Evolutionary conservation across 805 yeast genomes (phyloP), one percentile per base, ranked within the genome.

Genomic region (Kodamaea hsintzibuensis): DNA sequence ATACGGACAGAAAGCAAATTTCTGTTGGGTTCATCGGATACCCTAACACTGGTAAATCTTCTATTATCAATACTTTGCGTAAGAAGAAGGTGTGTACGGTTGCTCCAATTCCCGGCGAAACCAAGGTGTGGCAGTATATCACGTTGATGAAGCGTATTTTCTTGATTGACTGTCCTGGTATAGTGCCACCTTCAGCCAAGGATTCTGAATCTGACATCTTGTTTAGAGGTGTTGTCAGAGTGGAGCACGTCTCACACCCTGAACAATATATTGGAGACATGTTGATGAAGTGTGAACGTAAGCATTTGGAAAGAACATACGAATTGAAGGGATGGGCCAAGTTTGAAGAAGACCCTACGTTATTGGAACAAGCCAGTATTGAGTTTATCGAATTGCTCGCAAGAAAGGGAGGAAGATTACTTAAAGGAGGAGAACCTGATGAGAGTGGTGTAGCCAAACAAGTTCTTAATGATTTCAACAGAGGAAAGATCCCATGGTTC

Each of bases 401-500:
- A 1, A 84, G 96, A 69, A 95, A 95, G 71, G 89, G 84, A 51
- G 99, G 99, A 57, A 84, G 97, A 70, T 79, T 93, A 61, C 74
- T 95, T 61, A 93, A 93, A 72, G 99, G 99, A 56, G 99, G 98
- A 60, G 99, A 95, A 73, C 96, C 98, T 1, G 98, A 93, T 70
- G 98, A 93, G 72, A 79, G 86, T 60, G 96, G 97, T 63, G 91
- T 93, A 53, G 85, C 98, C 40, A 93, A 91, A 71, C 86, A 87
- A 65, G 87, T 93, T 30, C 81, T 93, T 69, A 91, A 91, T 62
- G 99, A 93, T 70, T 93, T 93, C 79, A 93, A 91, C 73, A 83
- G 99, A 72, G 99, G 99, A 57, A 90, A 91, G 66, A 93, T 93
- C 52, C 99, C 99, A 19, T 93, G 99, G 99, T 93, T 93, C 69